phyloP scores from a whole-genome alignment of 495 filamentous ascomycete species.

The Poronia punctata region DNA sequence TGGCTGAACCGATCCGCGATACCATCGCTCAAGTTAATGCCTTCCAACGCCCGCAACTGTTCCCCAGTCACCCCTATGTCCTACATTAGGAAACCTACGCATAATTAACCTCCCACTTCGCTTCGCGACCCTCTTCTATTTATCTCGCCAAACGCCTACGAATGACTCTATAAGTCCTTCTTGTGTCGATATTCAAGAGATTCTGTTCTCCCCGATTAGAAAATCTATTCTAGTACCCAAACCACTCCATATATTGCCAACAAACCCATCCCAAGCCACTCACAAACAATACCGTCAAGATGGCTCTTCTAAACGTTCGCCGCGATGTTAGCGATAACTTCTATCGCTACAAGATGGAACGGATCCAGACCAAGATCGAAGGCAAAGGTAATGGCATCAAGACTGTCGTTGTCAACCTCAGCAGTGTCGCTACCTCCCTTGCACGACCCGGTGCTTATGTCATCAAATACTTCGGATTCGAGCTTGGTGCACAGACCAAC shows the following conservation, averaged over 20 bases:
- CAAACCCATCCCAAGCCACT: slow-evolving; percentile 13
- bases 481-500: slow-evolving; percentile 96
- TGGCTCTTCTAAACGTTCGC: slow-evolving; percentile 87
- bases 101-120: slow-evolving; percentile 40
- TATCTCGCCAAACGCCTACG: slow-evolving; percentile 14
- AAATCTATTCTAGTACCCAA: slow-evolving; percentile 11
- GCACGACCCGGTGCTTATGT: slow-evolving; percentile 88
- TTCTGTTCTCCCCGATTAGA: slow-evolving; percentile 15
- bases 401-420: slow-evolving; percentile 93
- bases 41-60: slow-evolving; percentile 38
- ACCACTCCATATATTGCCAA: slow-evolving; percentile 17
- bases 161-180: slow-evolving; percentile 24
- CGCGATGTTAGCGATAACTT: slow-evolving; percentile 97
- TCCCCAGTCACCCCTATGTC: slow-evolving; percentile 43
- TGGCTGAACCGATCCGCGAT: slow-evolving; percentile 57
- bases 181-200: slow-evolving; percentile 13
- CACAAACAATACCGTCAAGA: slow-evolving; percentile 36
- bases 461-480: slow-evolving; percentile 99
- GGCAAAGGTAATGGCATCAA: slow-evolving; percentile 99
- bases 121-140: slow-evolving; percentile 18
- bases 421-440: slow-evolving; percentile 87
- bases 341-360: slow-evolving; percentile 99
- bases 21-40: slow-evolving; percentile 46
- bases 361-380: slow-evolving; percentile 96
- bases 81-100: slow-evolving; percentile 40